Conservation (phyloP, 2,329 filamentous ascomycete species). For the Colletotrichum scovillei region DNA sequence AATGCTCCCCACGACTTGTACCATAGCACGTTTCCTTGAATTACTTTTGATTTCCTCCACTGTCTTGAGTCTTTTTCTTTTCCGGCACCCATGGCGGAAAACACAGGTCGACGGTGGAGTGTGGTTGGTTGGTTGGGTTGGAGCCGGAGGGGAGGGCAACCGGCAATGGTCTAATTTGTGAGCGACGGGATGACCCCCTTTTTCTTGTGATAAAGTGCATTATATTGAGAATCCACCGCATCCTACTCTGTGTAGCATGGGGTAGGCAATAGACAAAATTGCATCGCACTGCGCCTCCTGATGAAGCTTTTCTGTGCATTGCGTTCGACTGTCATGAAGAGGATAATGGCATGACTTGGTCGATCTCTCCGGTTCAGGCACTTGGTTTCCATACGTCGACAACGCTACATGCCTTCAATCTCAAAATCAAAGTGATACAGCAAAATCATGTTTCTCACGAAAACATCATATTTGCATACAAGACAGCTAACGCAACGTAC, state of each 20-base stretch:
- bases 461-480: not conserved
- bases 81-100: not conserved
- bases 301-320: not conserved
- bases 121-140: not conserved
- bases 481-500: not conserved
- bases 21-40: slow-evolving; percentile 13
- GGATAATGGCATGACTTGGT: not conserved
- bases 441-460: too few relatives aligned
- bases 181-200: slow-evolving; percentile 11
- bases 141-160: not conserved
- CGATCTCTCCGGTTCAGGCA: too few relatives aligned
- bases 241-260: slow-evolving; percentile 14
- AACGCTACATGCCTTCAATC: too few relatives aligned
- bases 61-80: too few relatives aligned
- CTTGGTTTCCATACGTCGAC: too few relatives aligned
- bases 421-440: too few relatives aligned
- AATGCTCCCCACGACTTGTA: slow-evolving; percentile 1
- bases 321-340: not conserved
- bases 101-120: not conserved
- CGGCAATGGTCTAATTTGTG: slow-evolving; percentile 28
- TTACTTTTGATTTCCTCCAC: not conserved
- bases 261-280: slow-evolving; percentile 29
- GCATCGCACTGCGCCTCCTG: not conserved
- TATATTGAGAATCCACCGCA: slow-evolving; percentile 25
- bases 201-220: slow-evolving; percentile 31